A percentile compares a stretch with the other conserved stretches of the same genome.
phyloP scores from a whole-genome alignment of 225 moss, liverwort and hornwort genomes.

The Pseudoscleropodium purum region DNA sequence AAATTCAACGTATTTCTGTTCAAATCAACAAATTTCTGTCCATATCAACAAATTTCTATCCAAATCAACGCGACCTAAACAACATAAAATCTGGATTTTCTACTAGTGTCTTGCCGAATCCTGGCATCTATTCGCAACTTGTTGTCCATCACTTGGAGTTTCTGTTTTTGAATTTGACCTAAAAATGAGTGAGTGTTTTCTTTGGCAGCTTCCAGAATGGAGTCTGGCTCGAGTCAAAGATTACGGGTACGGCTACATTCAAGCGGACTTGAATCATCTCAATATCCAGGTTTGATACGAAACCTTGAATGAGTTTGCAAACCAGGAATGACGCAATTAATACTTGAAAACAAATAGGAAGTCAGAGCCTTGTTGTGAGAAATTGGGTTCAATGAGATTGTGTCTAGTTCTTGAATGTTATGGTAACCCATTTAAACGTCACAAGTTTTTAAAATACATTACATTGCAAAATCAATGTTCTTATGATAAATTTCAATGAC shows the following conservation, averaged over 20 bases:
- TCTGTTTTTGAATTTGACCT: not conserved
- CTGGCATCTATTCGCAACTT: not conserved
- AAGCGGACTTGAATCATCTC: constrained; percentile 9
- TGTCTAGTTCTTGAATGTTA: not conserved
- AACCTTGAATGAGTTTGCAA: not conserved
- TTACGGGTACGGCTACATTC: constrained; percentile 30
- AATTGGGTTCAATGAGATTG: not conserved
- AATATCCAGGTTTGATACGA: constrained; percentile 12
- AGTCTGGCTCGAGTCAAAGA: constrained; percentile 34
- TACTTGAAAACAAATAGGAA: not conserved
- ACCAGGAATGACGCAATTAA: not conserved
- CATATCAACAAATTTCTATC: no score
- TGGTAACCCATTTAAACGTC: no score
- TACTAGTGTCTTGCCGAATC: no score
- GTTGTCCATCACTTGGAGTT: not conserved
- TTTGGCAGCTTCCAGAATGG: constrained; percentile 30
- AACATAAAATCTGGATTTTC: no score
- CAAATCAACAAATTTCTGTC: no score
- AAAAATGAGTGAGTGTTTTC: not conserved
- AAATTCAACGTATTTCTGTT: no score
- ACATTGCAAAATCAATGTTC: not conserved
- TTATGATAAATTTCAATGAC: not conserved
- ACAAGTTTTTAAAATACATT: not conserved
- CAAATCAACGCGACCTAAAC: no score
- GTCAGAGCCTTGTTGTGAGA: not conserved